These are phyloP conservation scores for Geranomyces michiganensis DNA, from an alignment of 192 early-diverging fungal genomes.

Conservation along the genomic window DNA sequence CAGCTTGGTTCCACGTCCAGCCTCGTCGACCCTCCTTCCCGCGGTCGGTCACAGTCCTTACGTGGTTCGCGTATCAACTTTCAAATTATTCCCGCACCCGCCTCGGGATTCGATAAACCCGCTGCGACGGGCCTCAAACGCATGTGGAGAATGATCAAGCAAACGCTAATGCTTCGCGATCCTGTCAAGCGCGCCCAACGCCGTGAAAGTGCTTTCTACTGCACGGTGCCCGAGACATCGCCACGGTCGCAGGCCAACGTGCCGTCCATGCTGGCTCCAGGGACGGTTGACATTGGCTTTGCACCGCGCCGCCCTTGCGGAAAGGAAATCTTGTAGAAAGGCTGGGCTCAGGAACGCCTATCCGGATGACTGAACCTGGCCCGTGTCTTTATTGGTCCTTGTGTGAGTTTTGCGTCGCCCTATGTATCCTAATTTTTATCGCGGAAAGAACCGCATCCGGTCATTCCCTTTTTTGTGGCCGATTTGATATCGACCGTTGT, in stretches of 20 bases:
- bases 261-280: background rate
- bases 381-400: no score
- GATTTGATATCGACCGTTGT: no score
- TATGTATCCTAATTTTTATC: no score
- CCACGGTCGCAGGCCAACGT: background rate
- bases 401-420: no score
- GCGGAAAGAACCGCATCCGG: no score
- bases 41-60: background rate
- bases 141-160: slow-evolving; percentile 6
- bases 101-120: background rate
- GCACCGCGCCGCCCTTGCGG: background rate
- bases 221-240: background rate
- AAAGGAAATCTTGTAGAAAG: no score
- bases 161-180: background rate
- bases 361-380: no score
- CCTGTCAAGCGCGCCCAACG: slow-evolving; percentile 6
- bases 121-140: background rate
- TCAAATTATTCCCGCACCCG: background rate
- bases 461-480: no score
- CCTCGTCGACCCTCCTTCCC: background rate
- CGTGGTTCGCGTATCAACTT: background rate
- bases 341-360: no score
- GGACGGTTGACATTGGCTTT: background rate
- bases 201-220: slow-evolving; percentile 10
- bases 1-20: background rate